Base-by-base conservation (phyloP, 352 stramenopile genomes). In the Pseudoperonospora humuli region DNA sequence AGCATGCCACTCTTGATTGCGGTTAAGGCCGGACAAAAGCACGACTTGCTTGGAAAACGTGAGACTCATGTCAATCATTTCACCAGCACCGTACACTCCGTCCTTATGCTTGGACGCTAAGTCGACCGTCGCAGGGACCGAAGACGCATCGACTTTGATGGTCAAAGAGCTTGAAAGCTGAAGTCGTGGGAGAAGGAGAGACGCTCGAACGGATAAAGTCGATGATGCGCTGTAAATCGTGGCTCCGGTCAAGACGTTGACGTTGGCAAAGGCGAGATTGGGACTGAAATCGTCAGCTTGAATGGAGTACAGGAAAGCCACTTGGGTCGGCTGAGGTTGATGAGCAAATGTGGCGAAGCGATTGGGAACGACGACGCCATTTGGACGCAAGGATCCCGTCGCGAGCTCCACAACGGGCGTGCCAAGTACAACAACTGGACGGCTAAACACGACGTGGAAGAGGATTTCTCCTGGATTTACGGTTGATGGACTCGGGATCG, bases 41-140 rank as follows among this genome's bases (percentile, higher is more conserved):
- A 75, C 63, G n/a, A 86, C 57, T 8, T 61, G 18, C 26, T 86
- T 86, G 0, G 75, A 83, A 27, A 91, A 84, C 7, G 51, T 77
- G 7, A 87, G 54, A 11, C 84, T 53, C 15, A 91, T 82, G 5
- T 75, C 51, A 15, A 91, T 82, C 13, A 75, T 53, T 39, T 91
- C 75, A 1, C 78, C 78, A 1, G 61, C 67, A 0, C 75, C 78
- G 40, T 76, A 78, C 0, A 59, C 54, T 0, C 75, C 74, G 24
- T 86, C 52, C 0, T 39, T 20, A 8, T 84, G 71, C 0, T 56
- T 51, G 0, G 78, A 85, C 15, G 71, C 79, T 13, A 91, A 25
- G 23, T 77, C 66, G 1, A 85, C 64, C 0, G 75, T 79, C 2
- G 75, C 75, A 3, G 77, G 70, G 0, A 83, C 67, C 0, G 76